These are phyloP conservation scores for Achaetomiella virescens DNA, from an alignment of 495 filamentous ascomycete species.

Conservation along the genomic window DNA sequence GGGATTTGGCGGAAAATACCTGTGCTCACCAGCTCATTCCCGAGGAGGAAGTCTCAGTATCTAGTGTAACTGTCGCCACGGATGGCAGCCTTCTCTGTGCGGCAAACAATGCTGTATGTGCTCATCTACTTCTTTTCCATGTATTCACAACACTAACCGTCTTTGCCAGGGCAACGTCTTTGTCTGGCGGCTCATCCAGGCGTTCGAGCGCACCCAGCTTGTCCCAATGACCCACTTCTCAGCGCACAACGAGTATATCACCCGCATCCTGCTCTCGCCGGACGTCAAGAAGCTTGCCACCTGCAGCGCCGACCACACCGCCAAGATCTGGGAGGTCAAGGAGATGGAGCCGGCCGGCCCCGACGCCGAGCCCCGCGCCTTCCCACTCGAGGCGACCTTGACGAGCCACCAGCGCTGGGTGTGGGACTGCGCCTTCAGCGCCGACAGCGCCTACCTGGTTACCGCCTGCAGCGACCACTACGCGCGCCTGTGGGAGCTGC, in stretches of 20 bases:
- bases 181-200: conserved; percentile 87
- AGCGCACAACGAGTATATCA: conserved; percentile 90
- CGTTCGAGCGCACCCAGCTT: conserved; percentile 76
- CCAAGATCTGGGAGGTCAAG: conserved; percentile 93
- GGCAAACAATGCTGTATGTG: conserved; percentile 78
- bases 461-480: conserved; percentile 97
- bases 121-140: neutral
- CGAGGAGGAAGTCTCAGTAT: conserved; percentile 86
- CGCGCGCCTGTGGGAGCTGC: conserved; percentile 90
- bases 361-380: conserved; percentile 42
- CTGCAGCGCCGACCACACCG: conserved; percentile 95
- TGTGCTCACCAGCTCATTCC: conserved; percentile 95
- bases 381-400: conserved; percentile 79
- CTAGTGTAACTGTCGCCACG: conserved; percentile 91
- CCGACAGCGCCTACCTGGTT: conserved; percentile 94
- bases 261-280: conserved; percentile 88
- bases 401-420: conserved; percentile 97
- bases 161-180: conserved; percentile 82
- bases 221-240: conserved; percentile 88
- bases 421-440: conserved; percentile 98
- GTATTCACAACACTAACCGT: neutral
- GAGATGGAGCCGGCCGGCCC: conserved; percentile 45
- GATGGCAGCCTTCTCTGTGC: conserved; percentile 93
- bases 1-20: conserved; percentile 95
- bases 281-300: conserved; percentile 97